These are phyloP conservation scores for Calonectria hawksworthii DNA, from an alignment of 2,329 filamentous ascomycete species.

Conservation along the genomic window DNA sequence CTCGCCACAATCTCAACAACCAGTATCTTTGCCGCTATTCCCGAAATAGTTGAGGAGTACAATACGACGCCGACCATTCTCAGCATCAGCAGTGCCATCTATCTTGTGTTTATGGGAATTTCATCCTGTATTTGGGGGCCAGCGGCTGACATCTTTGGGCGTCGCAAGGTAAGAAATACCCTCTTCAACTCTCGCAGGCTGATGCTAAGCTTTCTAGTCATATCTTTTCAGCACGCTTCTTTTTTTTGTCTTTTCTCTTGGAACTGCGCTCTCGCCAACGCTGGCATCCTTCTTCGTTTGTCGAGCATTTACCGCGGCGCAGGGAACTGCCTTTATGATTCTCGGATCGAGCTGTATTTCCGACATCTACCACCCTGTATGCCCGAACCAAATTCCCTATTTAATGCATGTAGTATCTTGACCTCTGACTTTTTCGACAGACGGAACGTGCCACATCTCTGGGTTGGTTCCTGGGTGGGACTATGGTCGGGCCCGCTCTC, in stretches of 20 bases:
- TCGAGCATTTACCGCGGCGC: constrained; percentile 76
- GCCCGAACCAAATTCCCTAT: background rate
- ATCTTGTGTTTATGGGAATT: constrained; percentile 78
- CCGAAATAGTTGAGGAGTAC: constrained; percentile 74
- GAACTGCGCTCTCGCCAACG: constrained; percentile 64
- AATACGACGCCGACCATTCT: constrained; percentile 71
- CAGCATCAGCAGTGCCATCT: constrained; percentile 77
- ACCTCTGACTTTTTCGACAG: background rate
- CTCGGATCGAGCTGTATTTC: constrained; percentile 74
- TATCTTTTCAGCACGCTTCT: constrained; percentile 54
- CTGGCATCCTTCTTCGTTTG: constrained; percentile 76
- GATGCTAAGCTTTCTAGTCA: background rate
- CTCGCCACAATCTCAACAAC: background rate
- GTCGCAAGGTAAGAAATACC: constrained; percentile 58
- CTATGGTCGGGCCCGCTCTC: constrained; percentile 74
- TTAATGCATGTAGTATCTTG: background rate
- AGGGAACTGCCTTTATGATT: constrained; percentile 77
- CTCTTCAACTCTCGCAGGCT: constrained; percentile 11
- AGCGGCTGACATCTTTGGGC: constrained; percentile 69
- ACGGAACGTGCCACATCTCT: constrained; percentile 76
- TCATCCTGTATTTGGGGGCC: constrained; percentile 76
- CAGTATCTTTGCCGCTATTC: constrained; percentile 44
- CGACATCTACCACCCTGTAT: constrained; percentile 65
- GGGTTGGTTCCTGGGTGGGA: constrained; percentile 76
- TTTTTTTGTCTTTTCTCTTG: constrained; percentile 67